Evolutionary conservation across 768 basidiomycete species (phyloP), one percentile per base, ranked within the genome.

Genomic region (Calocybe cyanea): DNA sequence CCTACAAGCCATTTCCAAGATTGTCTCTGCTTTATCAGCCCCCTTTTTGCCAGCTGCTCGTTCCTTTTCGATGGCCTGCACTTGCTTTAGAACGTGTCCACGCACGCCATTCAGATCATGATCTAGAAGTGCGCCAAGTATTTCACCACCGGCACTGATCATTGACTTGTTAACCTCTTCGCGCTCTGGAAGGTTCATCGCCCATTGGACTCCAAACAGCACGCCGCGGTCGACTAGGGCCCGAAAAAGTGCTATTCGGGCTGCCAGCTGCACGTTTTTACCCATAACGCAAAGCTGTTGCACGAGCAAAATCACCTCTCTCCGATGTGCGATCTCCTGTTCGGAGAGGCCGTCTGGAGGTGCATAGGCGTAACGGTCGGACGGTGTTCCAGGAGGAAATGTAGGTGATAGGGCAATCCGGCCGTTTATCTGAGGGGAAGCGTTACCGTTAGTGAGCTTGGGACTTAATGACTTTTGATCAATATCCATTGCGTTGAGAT

Each of bases 271-370:
- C 7, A 97, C 86, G 59, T 92, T 93, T 76, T 98, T 99, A 48
- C 90, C 93, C 89, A 99, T 94, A 46, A 85, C 75, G 58, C 90
- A 89, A 7, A 97, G 78, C 54, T 97, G 92, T 57, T 96, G 92
- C 37, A 99, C 73, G 51, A 99, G 83, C 35, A 86, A 67, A 38
- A 98, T 78, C 20, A 93, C 87, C 55, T 94, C 87, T 25, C 80
- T 78, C 50, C 84, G 80, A 28, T 79, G 73, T 23, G 60, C 64
- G 41, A 80, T 64, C 28, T 83, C 82, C 17, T 69, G 71, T 39
- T 76, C 76, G n/a, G 73, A 66, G 33, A 82, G 68, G 40, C 75
- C 67, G 43, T 77, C 79, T 6, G 77, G 71, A 30, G 82, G 77
- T 2, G 76, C 72, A 45, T 76, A 81, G n/a, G 77, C 73, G 54